A percentile compares a stretch with the other conserved stretches of the same genome.
Evolutionary conservation across 1,284 basidiomycete species (phyloP).

Genomic region (Ceratobasidium sp.): DNA sequence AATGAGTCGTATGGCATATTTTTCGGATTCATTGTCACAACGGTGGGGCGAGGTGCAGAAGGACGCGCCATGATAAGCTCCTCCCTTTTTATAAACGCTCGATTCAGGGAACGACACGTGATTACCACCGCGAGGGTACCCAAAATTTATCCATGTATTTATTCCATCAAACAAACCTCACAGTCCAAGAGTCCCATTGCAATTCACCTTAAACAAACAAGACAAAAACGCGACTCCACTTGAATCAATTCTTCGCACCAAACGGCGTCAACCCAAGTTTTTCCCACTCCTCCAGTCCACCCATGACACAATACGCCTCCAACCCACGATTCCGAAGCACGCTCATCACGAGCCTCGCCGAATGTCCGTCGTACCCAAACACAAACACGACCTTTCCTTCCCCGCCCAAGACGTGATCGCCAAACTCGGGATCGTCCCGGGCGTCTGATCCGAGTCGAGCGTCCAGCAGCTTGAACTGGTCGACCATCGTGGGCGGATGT

Average conservation of each 20-base stretch:
- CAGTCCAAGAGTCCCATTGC: too few relatives aligned
- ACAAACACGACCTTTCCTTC: conserved; percentile 17
- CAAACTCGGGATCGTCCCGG: conserved; percentile 17
- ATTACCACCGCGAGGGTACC: background rate
- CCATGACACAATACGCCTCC: conserved; percentile 32
- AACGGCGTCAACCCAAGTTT: conserved; percentile 7
- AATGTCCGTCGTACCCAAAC: conserved; percentile 24
- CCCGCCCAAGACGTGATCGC: background rate
- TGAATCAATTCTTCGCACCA: conserved; percentile 16
- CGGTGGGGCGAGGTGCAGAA: too few relatives aligned
- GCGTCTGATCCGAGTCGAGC: background rate
- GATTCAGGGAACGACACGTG: background rate
- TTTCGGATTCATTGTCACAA: background rate
- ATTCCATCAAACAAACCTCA: too few relatives aligned
- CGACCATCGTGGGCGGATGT: conserved; percentile 31
- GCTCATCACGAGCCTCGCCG: conserved; percentile 22
- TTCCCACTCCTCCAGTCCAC: conserved; percentile 25
- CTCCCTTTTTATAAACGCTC: background rate
- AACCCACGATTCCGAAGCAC: conserved; percentile 16
- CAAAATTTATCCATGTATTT: background rate
- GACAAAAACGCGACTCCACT: background rate
- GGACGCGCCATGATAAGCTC: background rate
- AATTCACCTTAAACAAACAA: too few relatives aligned
- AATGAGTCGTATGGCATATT: background rate
- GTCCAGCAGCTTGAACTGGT: conserved; percentile 22